Percentiles rank a stretch among this genome's conserved stretches.
Evolutionary conservation across 345 rosid genomes (phyloP).

Genomic region (Carallia brachiata): DNA sequence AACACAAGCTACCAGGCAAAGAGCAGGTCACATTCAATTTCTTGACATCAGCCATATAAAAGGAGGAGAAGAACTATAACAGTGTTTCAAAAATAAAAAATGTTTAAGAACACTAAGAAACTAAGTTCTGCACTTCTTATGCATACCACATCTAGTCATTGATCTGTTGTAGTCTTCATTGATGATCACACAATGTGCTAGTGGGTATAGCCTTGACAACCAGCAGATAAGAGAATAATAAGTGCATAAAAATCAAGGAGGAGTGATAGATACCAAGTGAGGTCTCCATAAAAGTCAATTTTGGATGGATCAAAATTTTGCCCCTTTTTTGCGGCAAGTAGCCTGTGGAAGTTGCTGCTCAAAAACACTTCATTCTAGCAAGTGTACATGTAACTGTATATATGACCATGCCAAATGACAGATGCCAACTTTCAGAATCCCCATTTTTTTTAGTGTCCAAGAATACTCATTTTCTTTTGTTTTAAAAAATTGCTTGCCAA

Average conservation of each 20-base stretch:
- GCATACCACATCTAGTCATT: background rate
- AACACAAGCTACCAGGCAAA: too few species aligned
- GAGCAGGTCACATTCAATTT: too few species aligned
- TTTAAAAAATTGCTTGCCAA: too few species aligned
- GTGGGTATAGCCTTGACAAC: background rate
- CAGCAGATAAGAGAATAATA: background rate
- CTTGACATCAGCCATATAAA: background rate
- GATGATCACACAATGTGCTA: background rate
- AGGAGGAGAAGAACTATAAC: background rate
- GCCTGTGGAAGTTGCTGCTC: background rate
- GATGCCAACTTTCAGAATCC: too few species aligned
- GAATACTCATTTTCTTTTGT: too few species aligned
- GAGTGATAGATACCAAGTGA: slow-evolving; percentile 14
- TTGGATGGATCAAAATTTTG: slow-evolving; percentile 1
- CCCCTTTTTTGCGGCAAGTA: background rate
- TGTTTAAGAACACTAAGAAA: background rate
- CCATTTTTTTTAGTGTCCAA: too few species aligned
- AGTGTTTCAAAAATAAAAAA: background rate
- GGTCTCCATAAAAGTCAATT: slow-evolving; percentile 28
- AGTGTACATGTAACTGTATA: too few species aligned
- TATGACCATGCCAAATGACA: too few species aligned
- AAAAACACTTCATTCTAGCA: background rate
- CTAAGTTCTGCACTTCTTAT: background rate
- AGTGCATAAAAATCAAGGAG: background rate
- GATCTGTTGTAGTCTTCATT: background rate